Evolutionary conservation across 192 early-diverging fungal genomes (phyloP).

Genomic region (Rhizoclosmatium globosum): DNA sequence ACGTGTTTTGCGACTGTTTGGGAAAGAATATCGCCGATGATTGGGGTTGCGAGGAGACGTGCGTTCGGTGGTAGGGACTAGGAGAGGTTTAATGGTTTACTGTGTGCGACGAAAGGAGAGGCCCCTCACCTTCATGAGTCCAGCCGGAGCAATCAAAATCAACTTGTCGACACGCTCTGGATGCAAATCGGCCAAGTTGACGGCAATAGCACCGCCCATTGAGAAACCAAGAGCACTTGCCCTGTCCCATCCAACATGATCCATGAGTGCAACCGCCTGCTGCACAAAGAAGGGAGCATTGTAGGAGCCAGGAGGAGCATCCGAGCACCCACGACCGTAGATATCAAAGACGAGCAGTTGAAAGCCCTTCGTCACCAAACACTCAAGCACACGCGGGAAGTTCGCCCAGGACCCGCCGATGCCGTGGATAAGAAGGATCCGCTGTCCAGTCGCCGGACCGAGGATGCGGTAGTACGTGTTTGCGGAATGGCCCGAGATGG

Average conservation of each 20-base stretch:
- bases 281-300: background rate
- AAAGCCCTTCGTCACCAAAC: background rate
- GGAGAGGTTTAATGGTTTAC: too few species aligned
- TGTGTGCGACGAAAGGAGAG: too few species aligned
- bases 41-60: too few species aligned
- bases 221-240: conserved; percentile 11
- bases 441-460: background rate
- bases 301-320: background rate
- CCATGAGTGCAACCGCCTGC: conserved; percentile 3
- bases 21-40: too few species aligned
- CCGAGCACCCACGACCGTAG: conserved; percentile 11
- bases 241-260: conserved; percentile 24
- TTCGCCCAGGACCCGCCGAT: background rate
- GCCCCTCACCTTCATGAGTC: background rate
- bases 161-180: conserved; percentile 9
- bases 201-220: conserved; percentile 18
- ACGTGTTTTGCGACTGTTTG: too few species aligned
- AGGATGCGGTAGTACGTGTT: background rate
- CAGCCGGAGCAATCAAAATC: conserved; percentile 19
- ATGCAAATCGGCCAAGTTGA: conserved; percentile 9
- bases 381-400: conserved; percentile 17
- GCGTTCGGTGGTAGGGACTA: too few species aligned
- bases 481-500: background rate
- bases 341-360: conserved; percentile 18
- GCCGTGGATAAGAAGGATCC: conserved; percentile 12